phyloP scores from a whole-genome alignment of 345 rosid species.

The Turritis glabra region DNA sequence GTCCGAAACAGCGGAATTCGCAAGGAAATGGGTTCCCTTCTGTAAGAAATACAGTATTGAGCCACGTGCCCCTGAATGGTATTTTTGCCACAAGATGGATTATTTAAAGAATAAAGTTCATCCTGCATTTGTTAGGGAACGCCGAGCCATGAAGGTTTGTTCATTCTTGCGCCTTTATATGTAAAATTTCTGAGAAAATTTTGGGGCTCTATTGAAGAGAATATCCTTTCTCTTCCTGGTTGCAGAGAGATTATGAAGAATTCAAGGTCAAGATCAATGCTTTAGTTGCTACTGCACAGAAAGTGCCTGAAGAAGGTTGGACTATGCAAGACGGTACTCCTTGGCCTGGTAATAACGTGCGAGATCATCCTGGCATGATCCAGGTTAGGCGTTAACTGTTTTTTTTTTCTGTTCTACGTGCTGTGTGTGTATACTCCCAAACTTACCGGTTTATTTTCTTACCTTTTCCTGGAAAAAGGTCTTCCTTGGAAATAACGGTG shows the following conservation, averaged over 20 bases:
- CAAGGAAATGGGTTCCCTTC: conserved; percentile 93
- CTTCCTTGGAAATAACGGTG: conserved; percentile 79
- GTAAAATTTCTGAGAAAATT: not conserved
- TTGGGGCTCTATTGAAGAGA: not conserved
- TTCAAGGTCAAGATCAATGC: conserved; percentile 80
- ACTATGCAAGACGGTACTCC: conserved; percentile 96
- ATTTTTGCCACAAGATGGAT: conserved; percentile 74
- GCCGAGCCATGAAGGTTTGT: conserved; percentile 84
- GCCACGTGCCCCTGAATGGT: conserved; percentile 96
- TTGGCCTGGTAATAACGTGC: conserved; percentile 88
- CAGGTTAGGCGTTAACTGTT: conserved; percentile 52
- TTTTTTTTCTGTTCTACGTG: not conserved
- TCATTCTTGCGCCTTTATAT: conserved; percentile 4
- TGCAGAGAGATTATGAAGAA: conserved; percentile 85
- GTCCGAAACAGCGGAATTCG: conserved; percentile 88
- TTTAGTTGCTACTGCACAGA: conserved; percentile 75
- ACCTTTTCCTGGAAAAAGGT: conserved; percentile 45
- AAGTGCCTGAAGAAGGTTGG: conserved; percentile 97
- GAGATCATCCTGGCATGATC: conserved; percentile 97
- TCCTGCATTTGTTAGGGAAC: conserved; percentile 71
- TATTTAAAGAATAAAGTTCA: conserved; percentile 73
- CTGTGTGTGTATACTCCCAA: conserved; percentile 7
- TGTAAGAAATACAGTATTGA: conserved; percentile 77
- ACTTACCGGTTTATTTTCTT: conserved; percentile 13
- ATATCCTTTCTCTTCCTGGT: not conserved